phyloP scores from a whole-genome alignment of 2,329 filamentous ascomycete genomes.

The Penicillium aurantiogriseum region DNA sequence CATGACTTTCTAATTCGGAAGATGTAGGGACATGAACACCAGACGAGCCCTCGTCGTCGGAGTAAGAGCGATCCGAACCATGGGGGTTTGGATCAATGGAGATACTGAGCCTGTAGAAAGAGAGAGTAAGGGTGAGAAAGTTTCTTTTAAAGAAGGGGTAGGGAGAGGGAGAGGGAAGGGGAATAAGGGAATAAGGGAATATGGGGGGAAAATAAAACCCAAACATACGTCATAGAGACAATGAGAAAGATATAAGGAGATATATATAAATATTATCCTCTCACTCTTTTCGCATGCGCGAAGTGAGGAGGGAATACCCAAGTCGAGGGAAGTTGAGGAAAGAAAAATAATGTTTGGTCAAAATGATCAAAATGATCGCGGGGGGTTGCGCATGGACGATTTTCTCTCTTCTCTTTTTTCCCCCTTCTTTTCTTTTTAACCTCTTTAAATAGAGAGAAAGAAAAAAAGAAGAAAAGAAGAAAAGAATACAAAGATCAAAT shows the following conservation, averaged over 20 bases:
- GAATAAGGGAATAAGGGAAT: background rate
- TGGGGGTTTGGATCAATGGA: slow-evolving; percentile 41
- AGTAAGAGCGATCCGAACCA: slow-evolving; percentile 40
- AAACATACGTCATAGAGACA: slow-evolving; percentile 29
- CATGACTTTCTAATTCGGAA: slow-evolving; percentile 42
- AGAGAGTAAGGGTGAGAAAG: background rate
- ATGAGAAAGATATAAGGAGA: background rate
- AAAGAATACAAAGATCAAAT: background rate
- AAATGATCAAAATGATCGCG: slow-evolving; percentile 7
- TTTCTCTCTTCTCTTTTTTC: background rate
- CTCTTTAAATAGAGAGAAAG: background rate
- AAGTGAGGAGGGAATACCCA: slow-evolving; percentile 17
- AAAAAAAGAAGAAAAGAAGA: background rate
- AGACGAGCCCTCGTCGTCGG: slow-evolving; percentile 48
- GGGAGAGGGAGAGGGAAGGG: background rate
- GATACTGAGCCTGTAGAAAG: slow-evolving; percentile 41
- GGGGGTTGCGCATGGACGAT: slow-evolving; percentile 13
- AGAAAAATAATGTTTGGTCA: slow-evolving; percentile 1
- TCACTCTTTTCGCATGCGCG: slow-evolving; percentile 14
- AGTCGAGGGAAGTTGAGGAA: background rate
- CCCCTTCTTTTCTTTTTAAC: background rate
- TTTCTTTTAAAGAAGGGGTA: background rate
- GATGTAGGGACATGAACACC: slow-evolving; percentile 45
- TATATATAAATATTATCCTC: slow-evolving; percentile 1
- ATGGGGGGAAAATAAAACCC: background rate